Conservation (phyloP, 2,329 filamentous ascomycete genomes). For the Pseudonectria foliicola region DNA sequence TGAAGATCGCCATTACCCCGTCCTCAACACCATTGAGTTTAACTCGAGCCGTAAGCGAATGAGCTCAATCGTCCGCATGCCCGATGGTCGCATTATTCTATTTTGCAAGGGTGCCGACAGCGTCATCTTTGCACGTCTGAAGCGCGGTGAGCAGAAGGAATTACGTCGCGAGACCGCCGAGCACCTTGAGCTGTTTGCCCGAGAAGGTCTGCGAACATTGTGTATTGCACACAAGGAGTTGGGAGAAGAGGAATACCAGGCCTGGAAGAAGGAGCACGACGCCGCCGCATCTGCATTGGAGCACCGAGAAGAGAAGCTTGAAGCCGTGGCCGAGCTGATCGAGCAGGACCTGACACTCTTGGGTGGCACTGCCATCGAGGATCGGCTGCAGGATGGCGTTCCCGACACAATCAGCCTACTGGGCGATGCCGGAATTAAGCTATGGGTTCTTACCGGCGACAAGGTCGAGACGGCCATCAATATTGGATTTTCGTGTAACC, state of each 20-base stretch:
- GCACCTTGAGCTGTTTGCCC: slow-evolving; percentile 93
- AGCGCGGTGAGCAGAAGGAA: slow-evolving; percentile 76
- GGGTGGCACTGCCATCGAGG: slow-evolving; percentile 94
- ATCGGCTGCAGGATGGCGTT: slow-evolving; percentile 92
- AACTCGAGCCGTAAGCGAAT: slow-evolving; percentile 95
- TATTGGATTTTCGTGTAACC: slow-evolving; percentile 97
- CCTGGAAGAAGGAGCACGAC: slow-evolving; percentile 84
- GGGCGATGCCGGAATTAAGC: slow-evolving; percentile 89
- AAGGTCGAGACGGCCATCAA: slow-evolving; percentile 99
- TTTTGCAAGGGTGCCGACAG: slow-evolving; percentile 98
- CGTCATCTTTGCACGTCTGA: slow-evolving; percentile 89
- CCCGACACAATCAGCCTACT: slow-evolving; percentile 91
- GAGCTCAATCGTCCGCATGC: slow-evolving; percentile 95
- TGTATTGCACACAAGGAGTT: slow-evolving; percentile 85
- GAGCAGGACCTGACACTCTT: slow-evolving; percentile 83
- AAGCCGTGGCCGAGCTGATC: slow-evolving; percentile 81
- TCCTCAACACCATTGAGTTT: slow-evolving; percentile 94
- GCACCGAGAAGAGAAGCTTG: slow-evolving; percentile 86
- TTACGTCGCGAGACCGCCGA: slow-evolving; percentile 79
- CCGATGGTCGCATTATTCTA: slow-evolving; percentile 77
- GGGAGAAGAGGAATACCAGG: slow-evolving; percentile 71
- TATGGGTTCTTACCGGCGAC: slow-evolving; percentile 97
- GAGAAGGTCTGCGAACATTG: slow-evolving; percentile 88
- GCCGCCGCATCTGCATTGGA: slow-evolving; percentile 75
- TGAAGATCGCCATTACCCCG: slow-evolving; percentile 73